Evolutionary conservation across 352 stramenopile species (phyloP).

Genomic region (Aphanomyces cochlioides): DNA sequence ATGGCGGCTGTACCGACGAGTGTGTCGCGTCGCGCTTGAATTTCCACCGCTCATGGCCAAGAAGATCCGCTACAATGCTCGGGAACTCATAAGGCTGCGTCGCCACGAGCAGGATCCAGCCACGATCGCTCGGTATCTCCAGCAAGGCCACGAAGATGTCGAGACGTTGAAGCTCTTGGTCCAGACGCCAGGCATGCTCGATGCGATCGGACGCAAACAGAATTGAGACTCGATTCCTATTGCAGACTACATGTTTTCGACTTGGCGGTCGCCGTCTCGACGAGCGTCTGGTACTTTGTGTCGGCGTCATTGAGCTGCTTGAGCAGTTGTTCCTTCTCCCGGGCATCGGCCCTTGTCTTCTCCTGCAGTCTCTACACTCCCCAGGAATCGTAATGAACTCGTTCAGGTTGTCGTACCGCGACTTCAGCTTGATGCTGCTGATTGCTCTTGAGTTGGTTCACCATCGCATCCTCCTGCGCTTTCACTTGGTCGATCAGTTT

Average conservation of each 20-base stretch:
- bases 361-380: conserved; percentile 20
- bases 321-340: conserved; percentile 19
- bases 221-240: neutral
- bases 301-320: conserved; percentile 24
- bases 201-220: conserved; percentile 22
- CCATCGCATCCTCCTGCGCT: conserved; percentile 15
- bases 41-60: conserved; percentile 40
- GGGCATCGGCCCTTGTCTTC: conserved; percentile 22
- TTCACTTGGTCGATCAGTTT: conserved; percentile 21
- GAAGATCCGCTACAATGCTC: conserved; percentile 75
- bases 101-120: conserved; percentile 43
- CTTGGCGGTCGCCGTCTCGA: neutral
- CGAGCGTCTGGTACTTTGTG: conserved; percentile 25
- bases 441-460: conserved; percentile 17
- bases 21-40: neutral
- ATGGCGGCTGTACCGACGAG: conserved; percentile 5
- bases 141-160: conserved; percentile 45
- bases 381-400: neutral
- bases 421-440: conserved; percentile 2
- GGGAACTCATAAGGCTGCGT: conserved; percentile 61
- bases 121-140: conserved; percentile 44
- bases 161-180: conserved; percentile 1
- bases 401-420: conserved; percentile 7
- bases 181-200: neutral
- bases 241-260: conserved; percentile 15